A percentile compares a stretch with the other conserved stretches of the same genome.
Evolutionary conservation across 331 rosid genomes (phyloP).

Genomic region (Stylosanthes scabra): DNA sequence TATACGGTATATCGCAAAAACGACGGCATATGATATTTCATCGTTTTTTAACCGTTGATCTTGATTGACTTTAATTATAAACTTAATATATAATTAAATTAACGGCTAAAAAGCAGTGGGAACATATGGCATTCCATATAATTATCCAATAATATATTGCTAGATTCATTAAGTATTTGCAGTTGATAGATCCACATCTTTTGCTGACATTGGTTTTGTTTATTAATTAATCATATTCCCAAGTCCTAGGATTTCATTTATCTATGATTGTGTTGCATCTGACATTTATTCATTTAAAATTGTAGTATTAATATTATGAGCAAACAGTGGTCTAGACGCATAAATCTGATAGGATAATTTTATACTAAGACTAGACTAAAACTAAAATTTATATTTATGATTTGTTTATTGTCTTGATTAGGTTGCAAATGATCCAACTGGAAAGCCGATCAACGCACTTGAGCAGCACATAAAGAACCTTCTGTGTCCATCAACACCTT

Average conservation of each 20-base stretch:
- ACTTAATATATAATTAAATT: too few species aligned
- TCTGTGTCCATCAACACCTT: constrained; percentile 56
- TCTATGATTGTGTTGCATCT: background rate
- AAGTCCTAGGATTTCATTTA: constrained; percentile 4
- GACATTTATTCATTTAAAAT: background rate
- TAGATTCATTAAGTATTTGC: background rate
- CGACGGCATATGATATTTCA: too few species aligned
- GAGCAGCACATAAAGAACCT: constrained; percentile 57
- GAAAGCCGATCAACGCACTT: constrained; percentile 50
- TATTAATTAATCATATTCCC: background rate
- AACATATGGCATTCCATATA: too few species aligned
- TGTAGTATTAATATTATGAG: background rate
- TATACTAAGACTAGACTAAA: too few species aligned
- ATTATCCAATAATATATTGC: background rate
- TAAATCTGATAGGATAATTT: too few species aligned
- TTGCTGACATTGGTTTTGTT: constrained; percentile 9
- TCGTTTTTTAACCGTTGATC: too few species aligned
- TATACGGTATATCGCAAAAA: too few species aligned
- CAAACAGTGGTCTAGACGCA: too few species aligned
- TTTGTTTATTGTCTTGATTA: constrained; percentile 13
- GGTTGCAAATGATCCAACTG: constrained; percentile 62
- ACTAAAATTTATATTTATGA: too few species aligned
- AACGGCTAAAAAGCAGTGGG: too few species aligned
- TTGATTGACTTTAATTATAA: too few species aligned
- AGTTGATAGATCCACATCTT: constrained; percentile 1